Conservation (phyloP, 1,139 yeast genomes). For the Geotrichum reessii region DNA sequence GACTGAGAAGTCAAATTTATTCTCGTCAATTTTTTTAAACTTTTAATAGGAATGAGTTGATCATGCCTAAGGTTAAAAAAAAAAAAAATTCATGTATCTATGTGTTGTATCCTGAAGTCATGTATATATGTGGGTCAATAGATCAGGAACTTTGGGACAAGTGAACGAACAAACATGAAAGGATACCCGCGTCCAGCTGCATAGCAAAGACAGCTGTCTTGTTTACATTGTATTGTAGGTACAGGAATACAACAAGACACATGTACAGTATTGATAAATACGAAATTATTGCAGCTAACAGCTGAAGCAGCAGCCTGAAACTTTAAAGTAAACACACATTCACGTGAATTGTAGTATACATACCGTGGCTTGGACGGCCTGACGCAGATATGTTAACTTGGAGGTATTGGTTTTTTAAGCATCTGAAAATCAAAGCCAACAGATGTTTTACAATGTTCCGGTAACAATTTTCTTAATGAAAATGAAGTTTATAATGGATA, state of each 20-base stretch:
- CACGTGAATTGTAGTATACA: too few species aligned
- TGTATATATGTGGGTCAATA: not conserved
- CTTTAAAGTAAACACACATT: too few species aligned
- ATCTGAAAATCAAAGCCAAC: too few species aligned
- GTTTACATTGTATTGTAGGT: not conserved
- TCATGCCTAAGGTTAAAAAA: not conserved
- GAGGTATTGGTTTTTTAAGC: too few species aligned
- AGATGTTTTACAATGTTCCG: too few species aligned
- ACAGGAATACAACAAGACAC: not conserved
- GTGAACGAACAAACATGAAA: not conserved
- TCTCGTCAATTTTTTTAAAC: too few species aligned
- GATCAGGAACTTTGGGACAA: not conserved
- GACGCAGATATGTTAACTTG: too few species aligned
- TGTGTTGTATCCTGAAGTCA: not conserved
- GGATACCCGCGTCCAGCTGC: not conserved
- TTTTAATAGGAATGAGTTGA: too few species aligned
- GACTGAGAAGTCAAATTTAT: too few species aligned
- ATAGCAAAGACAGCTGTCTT: not conserved
- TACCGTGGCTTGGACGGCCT: too few species aligned
- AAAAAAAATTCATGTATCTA: not conserved
- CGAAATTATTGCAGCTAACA: not conserved
- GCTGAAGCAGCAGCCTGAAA: not conserved
- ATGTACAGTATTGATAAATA: not conserved
- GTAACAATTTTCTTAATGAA: too few species aligned
- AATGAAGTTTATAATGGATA: too few species aligned